A percentile compares a stretch with the other conserved stretches of the same genome.
phyloP scores from a whole-genome alignment of 352 stramenopile species.

The Stramenopiles sp. region DNA sequence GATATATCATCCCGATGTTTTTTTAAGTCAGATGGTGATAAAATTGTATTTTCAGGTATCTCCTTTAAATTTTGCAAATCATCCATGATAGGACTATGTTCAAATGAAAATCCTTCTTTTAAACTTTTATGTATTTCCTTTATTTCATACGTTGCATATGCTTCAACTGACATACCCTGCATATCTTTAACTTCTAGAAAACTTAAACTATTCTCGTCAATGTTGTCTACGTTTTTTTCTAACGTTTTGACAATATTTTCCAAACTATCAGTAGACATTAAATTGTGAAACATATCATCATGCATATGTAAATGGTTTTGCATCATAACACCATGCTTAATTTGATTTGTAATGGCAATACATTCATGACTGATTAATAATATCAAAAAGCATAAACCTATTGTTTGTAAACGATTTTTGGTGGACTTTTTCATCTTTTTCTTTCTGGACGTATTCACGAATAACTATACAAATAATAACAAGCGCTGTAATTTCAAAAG shows the following conservation, averaged over 20 bases:
- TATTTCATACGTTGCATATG: background rate
- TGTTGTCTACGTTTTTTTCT: no score
- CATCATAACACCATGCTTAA: background rate
- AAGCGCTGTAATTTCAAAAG: no score
- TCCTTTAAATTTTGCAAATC: background rate
- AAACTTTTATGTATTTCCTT: background rate
- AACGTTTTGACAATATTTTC: no score
- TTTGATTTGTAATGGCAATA: background rate
- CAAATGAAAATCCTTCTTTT: background rate
- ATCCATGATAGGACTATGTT: background rate
- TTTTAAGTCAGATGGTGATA: background rate
- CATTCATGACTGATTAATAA: background rate
- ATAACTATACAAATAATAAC: no score
- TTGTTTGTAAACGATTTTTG: no score
- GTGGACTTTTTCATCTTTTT: no score
- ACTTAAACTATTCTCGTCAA: background rate
- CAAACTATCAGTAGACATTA: background rate
- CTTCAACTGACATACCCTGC: background rate
- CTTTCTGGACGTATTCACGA: no score
- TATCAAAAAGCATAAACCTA: background rate
- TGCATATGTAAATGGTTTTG: background rate
- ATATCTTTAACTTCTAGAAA: background rate
- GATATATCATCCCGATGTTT: background rate
- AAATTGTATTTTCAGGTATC: background rate
- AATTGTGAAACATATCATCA: background rate